Base-by-base conservation (phyloP, 371 early-diverging fungal species). In the Haplosporangium sp. region DNA sequence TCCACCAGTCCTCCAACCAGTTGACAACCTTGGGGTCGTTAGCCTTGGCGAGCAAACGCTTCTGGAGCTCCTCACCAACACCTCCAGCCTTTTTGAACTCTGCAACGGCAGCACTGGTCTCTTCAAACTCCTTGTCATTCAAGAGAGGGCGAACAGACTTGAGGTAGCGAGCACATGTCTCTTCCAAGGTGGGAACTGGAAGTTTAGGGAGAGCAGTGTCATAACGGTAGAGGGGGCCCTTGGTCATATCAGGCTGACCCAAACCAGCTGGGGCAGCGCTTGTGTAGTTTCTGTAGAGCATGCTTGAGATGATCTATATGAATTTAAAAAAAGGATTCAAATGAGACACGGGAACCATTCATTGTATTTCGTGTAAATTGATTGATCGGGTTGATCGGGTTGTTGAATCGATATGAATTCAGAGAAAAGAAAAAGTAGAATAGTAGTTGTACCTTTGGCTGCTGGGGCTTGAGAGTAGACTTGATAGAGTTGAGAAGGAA, bases 1-100 rank as follows among this genome's bases (percentile, higher is more conserved):
- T 92, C 99, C 99, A 96, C 98, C 97, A 97, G 71, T 96, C 96
- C 83, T 94, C 94, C 74, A 98, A 88, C 98, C 97, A 96, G 88
- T 94, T 95, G 65, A 87, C 88, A 44, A 88, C 83, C 45, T 83
- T 87, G 67, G 92, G 91, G 69, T 90, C 85, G 63, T 87, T 85
- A 61, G 90, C 91, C 75, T 86, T 89, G 65, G 92, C 93, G 44
- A 90, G 62, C 52, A 98, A 87, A 57, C 98, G 92, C 50, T 88
- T 85, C 83, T 98, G 98, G 39, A 98, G 90, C 69, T 88, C 87
- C 71, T 93, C 91, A 40, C 96, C 97, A 27, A 88, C 65, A 45
- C 96, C 96, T 58, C 94, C 94, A 15, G 92, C 90, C 45, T 89
- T 87, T 44, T 88, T 87, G 74, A 97, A 97, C 42, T 97, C 94